phyloP scores from a whole-genome alignment of 768 basidiomycete genomes.

The button mushroom (Agaricus bisporus) region DNA sequence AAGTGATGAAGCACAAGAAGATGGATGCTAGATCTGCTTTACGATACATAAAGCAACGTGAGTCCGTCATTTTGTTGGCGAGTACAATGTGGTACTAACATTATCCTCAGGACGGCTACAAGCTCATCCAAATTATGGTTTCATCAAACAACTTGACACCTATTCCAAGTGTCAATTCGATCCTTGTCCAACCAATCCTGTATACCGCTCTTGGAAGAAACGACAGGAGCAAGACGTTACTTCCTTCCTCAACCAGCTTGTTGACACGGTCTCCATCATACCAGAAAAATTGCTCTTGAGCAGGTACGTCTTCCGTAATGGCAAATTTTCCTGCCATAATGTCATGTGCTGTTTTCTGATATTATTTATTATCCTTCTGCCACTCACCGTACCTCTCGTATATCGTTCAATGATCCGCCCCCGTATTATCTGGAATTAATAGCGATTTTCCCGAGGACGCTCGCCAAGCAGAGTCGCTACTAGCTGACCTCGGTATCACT shows the following conservation, averaged over 20 bases:
- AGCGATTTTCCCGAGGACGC: constrained; percentile 55
- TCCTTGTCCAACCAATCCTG: constrained; percentile 32
- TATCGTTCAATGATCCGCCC: neutral
- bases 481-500: constrained; percentile 45
- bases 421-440: neutral
- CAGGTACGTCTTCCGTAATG: constrained; percentile 29
- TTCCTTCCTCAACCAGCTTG: constrained; percentile 42
- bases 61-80: constrained; percentile 11
- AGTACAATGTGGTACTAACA: constrained; percentile 8
- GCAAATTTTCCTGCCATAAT: neutral
- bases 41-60: constrained; percentile 43
- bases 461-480: constrained; percentile 41
- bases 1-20: constrained; percentile 46
- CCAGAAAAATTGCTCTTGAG: constrained; percentile 44
- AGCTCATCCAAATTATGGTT: constrained; percentile 45
- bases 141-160: constrained; percentile 51
- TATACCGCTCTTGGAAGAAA: constrained; percentile 56
- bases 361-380: neutral
- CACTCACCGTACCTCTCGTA: neutral
- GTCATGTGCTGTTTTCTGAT: neutral
- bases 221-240: constrained; percentile 47
- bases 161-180: constrained; percentile 47
- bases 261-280: constrained; percentile 47
- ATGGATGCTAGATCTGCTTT: constrained; percentile 39
- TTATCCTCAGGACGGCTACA: constrained; percentile 28